Evolutionary conservation across 106 monocot genomes (phyloP), one percentile per base, ranked within the genome.

Genomic region (Acorus calamus): DNA sequence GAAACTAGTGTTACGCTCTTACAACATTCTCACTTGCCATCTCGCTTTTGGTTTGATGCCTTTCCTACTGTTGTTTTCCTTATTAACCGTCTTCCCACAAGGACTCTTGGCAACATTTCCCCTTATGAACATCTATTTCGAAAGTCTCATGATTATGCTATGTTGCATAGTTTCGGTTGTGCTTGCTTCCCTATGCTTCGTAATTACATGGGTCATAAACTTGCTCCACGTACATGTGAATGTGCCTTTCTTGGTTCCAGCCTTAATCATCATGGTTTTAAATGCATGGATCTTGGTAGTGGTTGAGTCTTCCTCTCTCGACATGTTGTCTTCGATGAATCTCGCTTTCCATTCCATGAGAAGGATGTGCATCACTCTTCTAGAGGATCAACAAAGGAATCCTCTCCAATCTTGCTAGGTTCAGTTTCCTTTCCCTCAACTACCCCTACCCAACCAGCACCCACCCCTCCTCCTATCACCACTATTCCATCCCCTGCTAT

Each of bases 251-350:
- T 14, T 57, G 57, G 28, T 4, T 57, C 4, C 42, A 57, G 57
- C 42, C 12, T 57, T 5, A 57, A 57, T 57, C 41, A 57, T 8
- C 14, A 2, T 57, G 57, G 12, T 57, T 57, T 28, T 42, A 57
- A 57, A 57, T 57, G 57, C 57, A 28, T 57, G 57, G 57, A 57
- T 13, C 3, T 3, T 7, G 3, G 14, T 57, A 57, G 41, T 41
- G 28, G 28, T 28, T 6, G 28, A 57, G 28, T 57, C 3, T 57
- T 57, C 5, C 57, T 57, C 4, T 57, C 28, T 57, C 41, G 28
- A n/a, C 57, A 57, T 42, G 57, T 57, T 57, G 57, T 57, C 41
- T 57, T 57, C 42, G 57, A 57, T 57, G 14, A 57, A 42, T 57
- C 57, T 57, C 57, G 3, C 41, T 57, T 57, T 28, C 28, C 57